phyloP scores from a whole-genome alignment of 1,139 yeast species.

The Protomyces pachydermus region DNA sequence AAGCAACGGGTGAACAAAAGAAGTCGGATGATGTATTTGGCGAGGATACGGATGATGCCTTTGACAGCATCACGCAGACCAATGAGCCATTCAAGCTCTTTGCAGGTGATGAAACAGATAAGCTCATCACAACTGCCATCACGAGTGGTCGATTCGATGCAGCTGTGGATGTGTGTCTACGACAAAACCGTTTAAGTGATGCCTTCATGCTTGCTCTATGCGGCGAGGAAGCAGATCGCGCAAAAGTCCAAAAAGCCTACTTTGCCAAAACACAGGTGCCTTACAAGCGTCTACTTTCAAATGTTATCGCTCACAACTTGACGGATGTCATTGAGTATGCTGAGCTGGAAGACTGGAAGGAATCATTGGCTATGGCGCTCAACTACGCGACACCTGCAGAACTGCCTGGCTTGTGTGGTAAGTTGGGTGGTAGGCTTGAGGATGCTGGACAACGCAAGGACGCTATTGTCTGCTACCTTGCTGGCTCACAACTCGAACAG shows the following conservation, averaged over 20 bases:
- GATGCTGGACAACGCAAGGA: slow-evolving; percentile 42
- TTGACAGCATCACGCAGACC: slow-evolving; percentile 42
- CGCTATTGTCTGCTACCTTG: slow-evolving; percentile 73
- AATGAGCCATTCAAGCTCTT: background rate
- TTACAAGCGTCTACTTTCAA: slow-evolving; percentile 62
- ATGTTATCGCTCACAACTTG: slow-evolving; percentile 56
- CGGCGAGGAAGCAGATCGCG: slow-evolving; percentile 54
- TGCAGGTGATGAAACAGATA: slow-evolving; percentile 44
- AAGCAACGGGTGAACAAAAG: slow-evolving; percentile 25
- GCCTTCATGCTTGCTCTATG: slow-evolving; percentile 78
- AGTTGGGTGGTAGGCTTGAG: slow-evolving; percentile 66
- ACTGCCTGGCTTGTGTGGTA: slow-evolving; percentile 54
- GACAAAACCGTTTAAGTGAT: slow-evolving; percentile 61
- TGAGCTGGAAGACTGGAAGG: slow-evolving; percentile 75
- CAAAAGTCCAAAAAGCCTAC: slow-evolving; percentile 66
- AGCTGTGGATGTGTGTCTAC: slow-evolving; percentile 66
- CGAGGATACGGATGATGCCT: slow-evolving; percentile 39
- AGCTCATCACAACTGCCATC: slow-evolving; percentile 53
- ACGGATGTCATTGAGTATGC: slow-evolving; percentile 74
- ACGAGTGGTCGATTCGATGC: slow-evolving; percentile 58
- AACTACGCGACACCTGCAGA: slow-evolving; percentile 50
- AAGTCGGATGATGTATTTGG: background rate
- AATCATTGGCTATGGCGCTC: slow-evolving; percentile 64
- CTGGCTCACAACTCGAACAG: slow-evolving; percentile 76
- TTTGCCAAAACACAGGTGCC: slow-evolving; percentile 55